These are phyloP conservation scores for Agaricus sinodeliciosus DNA, from an alignment of 768 basidiomycete genomes.

Conservation along the genomic window DNA sequence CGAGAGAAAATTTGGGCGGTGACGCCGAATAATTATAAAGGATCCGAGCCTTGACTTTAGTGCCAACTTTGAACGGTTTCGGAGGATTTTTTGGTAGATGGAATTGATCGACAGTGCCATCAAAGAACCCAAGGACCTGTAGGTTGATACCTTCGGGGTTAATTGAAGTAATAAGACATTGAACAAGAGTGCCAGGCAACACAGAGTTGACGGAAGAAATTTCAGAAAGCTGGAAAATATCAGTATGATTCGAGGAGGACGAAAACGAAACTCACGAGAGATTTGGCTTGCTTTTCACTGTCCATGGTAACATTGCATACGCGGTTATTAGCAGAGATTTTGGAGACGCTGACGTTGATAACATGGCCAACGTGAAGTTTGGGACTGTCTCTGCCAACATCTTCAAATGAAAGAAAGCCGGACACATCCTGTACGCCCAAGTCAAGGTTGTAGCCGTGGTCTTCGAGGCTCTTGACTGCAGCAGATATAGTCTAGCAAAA, in stretches of 20 bases:
- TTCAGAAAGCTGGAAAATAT: slow-evolving; percentile 56
- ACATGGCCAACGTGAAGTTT: slow-evolving; percentile 58
- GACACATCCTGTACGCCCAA: slow-evolving; percentile 73
- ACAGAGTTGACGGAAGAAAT: slow-evolving; percentile 73
- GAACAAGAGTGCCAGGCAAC: slow-evolving; percentile 81
- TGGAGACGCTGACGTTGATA: slow-evolving; percentile 58
- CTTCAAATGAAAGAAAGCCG: slow-evolving; percentile 81
- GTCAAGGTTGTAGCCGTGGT: slow-evolving; percentile 90
- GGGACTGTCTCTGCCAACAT: slow-evolving; percentile 30
- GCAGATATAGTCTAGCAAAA: slow-evolving; percentile 59
- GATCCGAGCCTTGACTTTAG: slow-evolving; percentile 79
- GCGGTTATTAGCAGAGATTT: slow-evolving; percentile 70
- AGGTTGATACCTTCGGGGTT: slow-evolving; percentile 73
- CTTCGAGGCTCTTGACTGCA: slow-evolving; percentile 80
- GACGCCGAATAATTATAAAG: slow-evolving; percentile 72
- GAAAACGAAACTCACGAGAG: slow-evolving; percentile 41
- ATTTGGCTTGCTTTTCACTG: slow-evolving; percentile 36
- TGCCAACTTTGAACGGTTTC: slow-evolving; percentile 52
- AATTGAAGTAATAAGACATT: slow-evolving; percentile 73
- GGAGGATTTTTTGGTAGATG: slow-evolving; percentile 50
- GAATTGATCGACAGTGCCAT: slow-evolving; percentile 79
- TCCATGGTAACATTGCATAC: slow-evolving; percentile 67
- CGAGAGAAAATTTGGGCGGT: slow-evolving; percentile 82
- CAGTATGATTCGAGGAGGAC: background rate
- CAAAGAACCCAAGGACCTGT: slow-evolving; percentile 88